phyloP scores from a whole-genome alignment of 108 stramenopile species.

The Cyclotella choctawhatcheeana region DNA sequence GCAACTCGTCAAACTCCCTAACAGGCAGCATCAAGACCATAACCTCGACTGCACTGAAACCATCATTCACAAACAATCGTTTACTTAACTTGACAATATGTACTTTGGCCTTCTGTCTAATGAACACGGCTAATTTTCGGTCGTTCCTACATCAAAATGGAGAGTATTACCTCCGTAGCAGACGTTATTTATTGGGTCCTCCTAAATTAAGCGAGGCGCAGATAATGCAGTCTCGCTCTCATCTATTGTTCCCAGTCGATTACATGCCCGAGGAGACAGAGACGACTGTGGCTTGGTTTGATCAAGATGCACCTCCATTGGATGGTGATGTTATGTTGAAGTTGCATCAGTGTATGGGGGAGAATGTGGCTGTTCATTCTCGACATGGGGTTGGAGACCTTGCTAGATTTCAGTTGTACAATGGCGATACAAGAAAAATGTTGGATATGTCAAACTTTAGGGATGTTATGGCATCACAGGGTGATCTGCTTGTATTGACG shows the following conservation, averaged over 20 bases:
- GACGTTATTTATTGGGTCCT: not conserved
- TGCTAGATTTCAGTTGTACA: not conserved
- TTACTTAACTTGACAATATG: not conserved
- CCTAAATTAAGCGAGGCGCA: not conserved
- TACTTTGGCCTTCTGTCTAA: not conserved
- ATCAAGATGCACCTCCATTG: not conserved
- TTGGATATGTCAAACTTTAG: not conserved
- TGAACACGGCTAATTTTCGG: not conserved
- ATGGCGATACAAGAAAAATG: not conserved
- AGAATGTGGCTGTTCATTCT: not conserved
- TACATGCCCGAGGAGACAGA: not conserved
- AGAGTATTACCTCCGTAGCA: not conserved
- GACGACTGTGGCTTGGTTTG: not conserved
- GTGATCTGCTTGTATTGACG: constrained; percentile 5
- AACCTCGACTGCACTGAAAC: not conserved
- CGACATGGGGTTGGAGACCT: not conserved
- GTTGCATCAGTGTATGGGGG: not conserved
- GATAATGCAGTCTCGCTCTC: not conserved
- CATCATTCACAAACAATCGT: not conserved
- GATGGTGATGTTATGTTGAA: not conserved
- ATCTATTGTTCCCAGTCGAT: constrained; percentile 3
- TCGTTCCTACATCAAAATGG: not conserved
- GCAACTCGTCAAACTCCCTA: too few relatives aligned
- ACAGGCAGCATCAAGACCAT: not conserved
- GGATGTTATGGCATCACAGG: not conserved